phyloP scores from a whole-genome alignment of 805 yeast genomes.

The Priceomyces melissophilus region DNA sequence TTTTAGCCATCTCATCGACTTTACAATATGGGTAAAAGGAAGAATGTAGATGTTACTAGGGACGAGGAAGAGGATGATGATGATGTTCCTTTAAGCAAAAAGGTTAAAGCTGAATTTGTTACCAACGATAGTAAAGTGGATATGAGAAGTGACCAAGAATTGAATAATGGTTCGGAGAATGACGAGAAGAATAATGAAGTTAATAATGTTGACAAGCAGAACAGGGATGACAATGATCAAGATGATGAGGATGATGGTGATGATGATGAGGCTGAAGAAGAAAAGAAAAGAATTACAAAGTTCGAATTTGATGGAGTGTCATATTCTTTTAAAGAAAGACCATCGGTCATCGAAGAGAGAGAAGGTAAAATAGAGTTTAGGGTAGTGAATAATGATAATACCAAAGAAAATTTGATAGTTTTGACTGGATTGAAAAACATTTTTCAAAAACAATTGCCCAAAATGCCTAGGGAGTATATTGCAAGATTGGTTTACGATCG shows the following conservation, averaged over 20 bases:
- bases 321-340: conserved; percentile 85
- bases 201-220: conserved; percentile 14
- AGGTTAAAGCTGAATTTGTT: conserved; percentile 17
- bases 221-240: conserved; percentile 26
- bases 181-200: conserved; percentile 10
- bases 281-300: conserved; percentile 38
- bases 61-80: conserved; percentile 22
- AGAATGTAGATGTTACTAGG: not conserved
- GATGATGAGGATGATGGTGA: conserved; percentile 41
- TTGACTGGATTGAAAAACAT: conserved; percentile 93
- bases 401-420: conserved; percentile 83
- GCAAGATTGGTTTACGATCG: conserved; percentile 92
- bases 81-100: conserved; percentile 22
- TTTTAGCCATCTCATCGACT: too few relatives aligned
- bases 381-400: conserved; percentile 93
- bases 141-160: conserved; percentile 16
- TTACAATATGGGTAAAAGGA: conserved; percentile 3
- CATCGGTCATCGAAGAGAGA: conserved; percentile 90
- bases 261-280: conserved; percentile 42
- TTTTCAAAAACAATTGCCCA: conserved; percentile 95
- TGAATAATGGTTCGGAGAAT: conserved; percentile 7
- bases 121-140: conserved; percentile 18
- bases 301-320: conserved; percentile 73
- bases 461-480: conserved; percentile 97
- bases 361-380: conserved; percentile 92